Base-by-base conservation (phyloP, 805 yeast species). In the Ogataea kodamae region DNA sequence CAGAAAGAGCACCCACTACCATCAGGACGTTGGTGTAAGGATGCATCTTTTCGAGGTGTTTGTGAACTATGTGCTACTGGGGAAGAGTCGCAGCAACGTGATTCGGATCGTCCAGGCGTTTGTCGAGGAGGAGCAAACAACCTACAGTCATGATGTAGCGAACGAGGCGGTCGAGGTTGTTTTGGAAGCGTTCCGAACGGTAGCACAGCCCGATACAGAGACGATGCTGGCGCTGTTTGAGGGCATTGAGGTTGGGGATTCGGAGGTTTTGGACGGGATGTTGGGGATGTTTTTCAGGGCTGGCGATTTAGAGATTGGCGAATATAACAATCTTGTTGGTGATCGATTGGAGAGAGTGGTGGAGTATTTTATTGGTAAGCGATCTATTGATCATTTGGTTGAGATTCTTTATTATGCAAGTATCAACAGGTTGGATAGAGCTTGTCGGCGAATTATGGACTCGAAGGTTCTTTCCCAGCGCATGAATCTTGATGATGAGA, bases 1-100 rank as follows among this genome's bases (percentile, higher is more conserved):
- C 30, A 41, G 62, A 40, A 47, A 46, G 8, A 50, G 57, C 7
- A 14, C 42, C 1, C 43, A 39, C n/a, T 59, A 55, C 27, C 22
- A 32, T 1, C 9, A 37, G 14, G 43, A 55, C 33, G 17, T 19
- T n/a, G 28, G 25, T 4, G 26, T 50, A 8, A 43, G 64, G 29
- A 33, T 59, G 33, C 51, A 57, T 22, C 37, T 61, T 4, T 57
- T 59, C 40, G 62, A 58, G 39, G 45, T 59, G 10, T 59, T 61
- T 34, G 22, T 57, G 25, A 55, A 56, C 28, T 61, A 59, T 33
- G 49, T 58, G 7, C 28, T 56, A 27, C 39, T 61, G 14, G 53
- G 61, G 25, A 44, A 51, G 9, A 53, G 56, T 15, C 38, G 58
- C n/a, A 28, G 38, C 4, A 50, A 42, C 24, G 34, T 57, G 10